Conservation (phyloP, 2,329 filamentous ascomycete genomes). For the Fusarium sp. region DNA sequence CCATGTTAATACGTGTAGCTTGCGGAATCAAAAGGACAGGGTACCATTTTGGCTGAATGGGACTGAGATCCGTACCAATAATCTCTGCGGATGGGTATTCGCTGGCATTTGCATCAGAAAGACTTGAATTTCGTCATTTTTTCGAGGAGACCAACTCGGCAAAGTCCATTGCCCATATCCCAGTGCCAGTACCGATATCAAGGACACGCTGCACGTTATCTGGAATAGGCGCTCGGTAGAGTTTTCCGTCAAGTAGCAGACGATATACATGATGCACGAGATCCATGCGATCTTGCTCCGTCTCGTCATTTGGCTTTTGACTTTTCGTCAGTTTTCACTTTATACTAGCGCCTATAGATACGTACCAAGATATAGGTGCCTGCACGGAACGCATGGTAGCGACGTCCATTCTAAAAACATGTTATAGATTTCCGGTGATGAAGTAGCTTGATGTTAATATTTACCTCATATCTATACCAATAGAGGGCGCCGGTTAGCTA, state of each 20-base stretch:
- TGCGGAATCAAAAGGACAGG: not conserved
- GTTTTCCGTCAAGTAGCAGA: conserved; percentile 15
- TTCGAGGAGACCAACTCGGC: conserved; percentile 16
- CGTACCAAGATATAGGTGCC: not conserved
- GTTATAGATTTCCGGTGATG: too few relatives aligned
- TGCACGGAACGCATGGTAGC: not conserved
- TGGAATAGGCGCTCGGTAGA: conserved; percentile 14
- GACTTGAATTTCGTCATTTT: not conserved
- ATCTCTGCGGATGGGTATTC: conserved; percentile 28
- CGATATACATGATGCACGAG: conserved; percentile 29
- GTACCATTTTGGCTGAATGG: conserved; percentile 32
- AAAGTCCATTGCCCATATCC: conserved; percentile 9
- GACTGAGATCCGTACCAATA: conserved; percentile 33
- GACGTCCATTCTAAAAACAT: not conserved
- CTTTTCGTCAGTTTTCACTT: not conserved
- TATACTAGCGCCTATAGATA: not conserved
- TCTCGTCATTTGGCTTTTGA: conserved; percentile 26
- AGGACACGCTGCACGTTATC: conserved; percentile 13
- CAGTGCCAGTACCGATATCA: not conserved
- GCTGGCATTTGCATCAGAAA: not conserved
- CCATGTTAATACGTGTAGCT: not conserved
- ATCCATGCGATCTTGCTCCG: conserved; percentile 31
- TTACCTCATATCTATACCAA: too few relatives aligned
- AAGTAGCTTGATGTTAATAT: too few relatives aligned
- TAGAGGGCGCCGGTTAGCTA: too few relatives aligned